Evolutionary conservation across 2,329 filamentous ascomycete genomes (phyloP).

Genomic region (Cercospora citrullina): DNA sequence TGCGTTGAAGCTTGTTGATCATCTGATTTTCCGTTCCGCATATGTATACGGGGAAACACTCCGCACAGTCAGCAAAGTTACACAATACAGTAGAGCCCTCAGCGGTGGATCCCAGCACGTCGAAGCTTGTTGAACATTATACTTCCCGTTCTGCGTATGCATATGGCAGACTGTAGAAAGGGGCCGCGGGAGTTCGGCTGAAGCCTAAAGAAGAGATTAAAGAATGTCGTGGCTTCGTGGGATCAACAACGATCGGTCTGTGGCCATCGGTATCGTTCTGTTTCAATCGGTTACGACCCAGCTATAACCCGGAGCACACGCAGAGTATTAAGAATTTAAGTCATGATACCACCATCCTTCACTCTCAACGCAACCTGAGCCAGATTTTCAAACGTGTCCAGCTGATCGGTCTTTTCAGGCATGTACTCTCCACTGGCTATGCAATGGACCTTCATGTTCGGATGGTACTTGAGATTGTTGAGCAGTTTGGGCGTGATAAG

Average conservation of each 20-base stretch:
- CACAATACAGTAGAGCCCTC: background rate
- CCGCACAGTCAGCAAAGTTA: background rate
- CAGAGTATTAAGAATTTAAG: background rate
- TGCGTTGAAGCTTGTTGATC: background rate
- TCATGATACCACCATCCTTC: slow-evolving; percentile 4
- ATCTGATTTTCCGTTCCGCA: background rate
- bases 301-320: background rate
- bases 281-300: background rate
- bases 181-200: background rate
- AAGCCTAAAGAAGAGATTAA: background rate
- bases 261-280: background rate
- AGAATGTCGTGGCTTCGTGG: background rate
- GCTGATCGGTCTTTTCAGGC: slow-evolving; percentile 44
- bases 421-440: slow-evolving; percentile 82
- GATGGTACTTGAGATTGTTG: slow-evolving; percentile 79
- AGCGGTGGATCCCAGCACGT: background rate
- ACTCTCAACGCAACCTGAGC: slow-evolving; percentile 35
- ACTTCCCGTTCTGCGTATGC: background rate
- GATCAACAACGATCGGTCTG: background rate
- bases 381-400: slow-evolving; percentile 47
- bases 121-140: background rate
- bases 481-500: slow-evolving; percentile 96
- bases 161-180: background rate
- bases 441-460: slow-evolving; percentile 88
- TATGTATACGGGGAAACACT: background rate